Evolutionary conservation across 352 stramenopile species (phyloP).

Genomic region (Phytophthora fragariaefolia): DNA sequence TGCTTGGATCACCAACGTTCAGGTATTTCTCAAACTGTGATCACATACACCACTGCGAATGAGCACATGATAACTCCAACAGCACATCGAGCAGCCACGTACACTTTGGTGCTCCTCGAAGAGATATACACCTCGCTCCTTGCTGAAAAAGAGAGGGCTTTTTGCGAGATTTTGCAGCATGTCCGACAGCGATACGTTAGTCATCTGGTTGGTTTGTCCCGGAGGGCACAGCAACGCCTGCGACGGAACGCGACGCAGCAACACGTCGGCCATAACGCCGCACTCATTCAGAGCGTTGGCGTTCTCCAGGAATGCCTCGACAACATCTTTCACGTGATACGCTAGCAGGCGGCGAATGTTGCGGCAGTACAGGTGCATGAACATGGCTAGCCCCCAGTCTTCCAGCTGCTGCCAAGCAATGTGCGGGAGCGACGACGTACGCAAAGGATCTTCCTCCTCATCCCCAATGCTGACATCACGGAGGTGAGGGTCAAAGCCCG

Average conservation of each 20-base stretch:
- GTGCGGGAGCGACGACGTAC: constrained; percentile 74
- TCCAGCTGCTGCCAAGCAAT: constrained; percentile 82
- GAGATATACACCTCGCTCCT: constrained; percentile 74
- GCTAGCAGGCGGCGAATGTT: constrained; percentile 83
- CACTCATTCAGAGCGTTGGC: constrained; percentile 81
- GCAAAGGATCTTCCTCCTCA: constrained; percentile 76
- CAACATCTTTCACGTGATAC: constrained; percentile 86
- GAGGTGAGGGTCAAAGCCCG: constrained; percentile 77
- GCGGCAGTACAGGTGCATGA: constrained; percentile 89
- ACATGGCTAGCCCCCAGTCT: constrained; percentile 80
- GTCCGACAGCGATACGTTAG: constrained; percentile 81
- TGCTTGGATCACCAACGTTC: constrained; percentile 79
- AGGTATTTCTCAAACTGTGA: constrained; percentile 89
- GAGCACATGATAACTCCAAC: background rate
- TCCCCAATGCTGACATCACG: constrained; percentile 61
- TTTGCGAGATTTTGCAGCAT: constrained; percentile 73
- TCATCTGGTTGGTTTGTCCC: constrained; percentile 76
- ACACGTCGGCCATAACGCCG: constrained; percentile 79
- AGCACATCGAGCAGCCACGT: constrained; percentile 25
- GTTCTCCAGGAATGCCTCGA: constrained; percentile 84
- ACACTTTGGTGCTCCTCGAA: constrained; percentile 85
- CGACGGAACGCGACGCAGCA: constrained; percentile 70
- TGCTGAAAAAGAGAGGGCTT: constrained; percentile 79
- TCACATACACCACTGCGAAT: constrained; percentile 12
- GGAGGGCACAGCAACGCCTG: constrained; percentile 82